Evolutionary conservation across 1,139 yeast species (phyloP).

Genomic region (Geotrichum fermentans): DNA sequence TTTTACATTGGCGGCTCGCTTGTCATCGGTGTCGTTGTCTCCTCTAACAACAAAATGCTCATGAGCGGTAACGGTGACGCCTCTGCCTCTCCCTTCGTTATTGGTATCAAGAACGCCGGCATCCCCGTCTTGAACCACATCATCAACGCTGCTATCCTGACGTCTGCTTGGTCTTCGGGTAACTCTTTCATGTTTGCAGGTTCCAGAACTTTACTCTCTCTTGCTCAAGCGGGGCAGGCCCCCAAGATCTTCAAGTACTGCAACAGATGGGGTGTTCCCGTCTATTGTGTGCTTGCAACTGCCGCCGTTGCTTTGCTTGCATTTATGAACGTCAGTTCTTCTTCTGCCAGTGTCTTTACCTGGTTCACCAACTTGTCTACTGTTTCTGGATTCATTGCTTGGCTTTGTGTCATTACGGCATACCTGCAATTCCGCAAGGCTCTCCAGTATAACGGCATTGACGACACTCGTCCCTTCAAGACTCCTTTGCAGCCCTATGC

Average conservation of each 20-base stretch:
- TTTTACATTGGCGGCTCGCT: slow-evolving; percentile 53
- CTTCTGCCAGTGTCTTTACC: slow-evolving; percentile 44
- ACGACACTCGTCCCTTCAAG: slow-evolving; percentile 40
- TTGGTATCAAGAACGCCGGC: slow-evolving; percentile 53
- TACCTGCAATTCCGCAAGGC: slow-evolving; percentile 55
- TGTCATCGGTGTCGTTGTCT: slow-evolving; percentile 55
- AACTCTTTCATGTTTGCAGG: slow-evolving; percentile 42
- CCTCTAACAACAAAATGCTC: slow-evolving; percentile 47
- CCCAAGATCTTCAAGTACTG: slow-evolving; percentile 44
- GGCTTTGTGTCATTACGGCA: slow-evolving; percentile 44
- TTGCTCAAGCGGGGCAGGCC: slow-evolving; percentile 47
- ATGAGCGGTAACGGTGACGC: slow-evolving; percentile 44
- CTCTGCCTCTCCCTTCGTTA: slow-evolving; percentile 62
- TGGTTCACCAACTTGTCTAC: slow-evolving; percentile 45
- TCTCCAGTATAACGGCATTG: slow-evolving; percentile 31
- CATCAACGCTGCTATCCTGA: slow-evolving; percentile 60
- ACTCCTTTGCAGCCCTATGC: slow-evolving; percentile 47
- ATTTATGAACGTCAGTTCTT: slow-evolving; percentile 44
- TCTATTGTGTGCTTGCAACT: slow-evolving; percentile 36
- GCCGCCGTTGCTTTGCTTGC: slow-evolving; percentile 39
- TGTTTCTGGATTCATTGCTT: slow-evolving; percentile 45
- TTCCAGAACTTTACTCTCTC: slow-evolving; percentile 40
- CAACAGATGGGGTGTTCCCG: slow-evolving; percentile 45
- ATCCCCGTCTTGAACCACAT: slow-evolving; percentile 55
- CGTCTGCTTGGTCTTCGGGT: slow-evolving; percentile 52